Base-by-base conservation (phyloP, 1,284 basidiomycete genomes). In the Melampsora americana region DNA sequence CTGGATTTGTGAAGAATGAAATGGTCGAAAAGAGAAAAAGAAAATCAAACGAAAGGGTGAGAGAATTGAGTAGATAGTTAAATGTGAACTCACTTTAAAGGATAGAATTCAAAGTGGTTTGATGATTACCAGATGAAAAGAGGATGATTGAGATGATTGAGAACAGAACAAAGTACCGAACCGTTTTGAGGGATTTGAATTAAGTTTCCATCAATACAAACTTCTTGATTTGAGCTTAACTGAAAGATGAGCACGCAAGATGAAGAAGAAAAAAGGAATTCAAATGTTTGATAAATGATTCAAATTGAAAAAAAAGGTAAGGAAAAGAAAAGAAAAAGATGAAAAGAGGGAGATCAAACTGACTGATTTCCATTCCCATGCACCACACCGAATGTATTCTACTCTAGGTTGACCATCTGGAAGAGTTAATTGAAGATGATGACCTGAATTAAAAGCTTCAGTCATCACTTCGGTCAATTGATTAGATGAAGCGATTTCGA, bases 341-440 rank as follows among this genome's bases (percentile, higher is more conserved):
- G n/a, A n/a, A n/a, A n/a, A n/a, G n/a, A n/a, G 20, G 12, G n/a
- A 9, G 20, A 7, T 56, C 14, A 20, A 32, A 86, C 89, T 80
- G 80, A 90, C 90, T 28, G 92, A 92, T 60, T 84, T 84, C 94
- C 94, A 97, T 78, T 89, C 87, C 88, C 93, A 95, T 5, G 89
- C 89, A 5, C 86, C 86, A 78, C 89, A 91, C 28, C 94, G 86
- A 75, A 90, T 86, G 79, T 92, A 92, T 83, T 97, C 95, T 0
- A 93, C 89, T 0, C 93, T 87, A 0, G 84, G 80, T 32, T 84
- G 83, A 1, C 89, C 89, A 18, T 85, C 82, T 0, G 86, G 86
- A 28, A 78, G 42, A 0, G 89, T 89, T 77, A 90, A 79, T 28
- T 86, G 81, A 66, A 92, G 81, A 80, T 95, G 93, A 4, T 82